Base-by-base conservation (phyloP, 306 rosid genomes). In the Biancaea sappan region DNA sequence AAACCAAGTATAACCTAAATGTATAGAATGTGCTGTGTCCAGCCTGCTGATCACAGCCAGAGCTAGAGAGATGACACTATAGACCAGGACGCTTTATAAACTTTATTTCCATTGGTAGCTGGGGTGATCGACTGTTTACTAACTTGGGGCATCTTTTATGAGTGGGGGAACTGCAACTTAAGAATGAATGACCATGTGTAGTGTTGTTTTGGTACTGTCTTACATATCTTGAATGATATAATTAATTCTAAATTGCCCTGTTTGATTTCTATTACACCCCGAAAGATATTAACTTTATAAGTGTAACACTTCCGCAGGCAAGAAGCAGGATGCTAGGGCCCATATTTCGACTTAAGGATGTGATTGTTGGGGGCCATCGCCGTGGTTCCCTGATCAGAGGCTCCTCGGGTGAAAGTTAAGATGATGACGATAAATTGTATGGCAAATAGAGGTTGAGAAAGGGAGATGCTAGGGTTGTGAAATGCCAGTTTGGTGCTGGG, bases 331-430 rank as follows among this genome's bases (percentile, higher is more conserved):
- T 84, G 75, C 78, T 92, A 51, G 89, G 85, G 66, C 93, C 97
- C 63, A 86, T 92, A 46, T 51, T 83, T 72, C 89, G 98, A 53
- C 91, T 95, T 76, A 95, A 95, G 83, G 97, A 88, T 26, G 90
- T 82, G 75, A 85, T 95, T 32, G 88, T 90, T 57, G 93, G 92
- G 28, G 91, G 96, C 53, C 83, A 92, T 13, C 88, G 91, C 21
- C 93, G 86, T 3, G 86, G 96, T 38, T 88, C 98, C 74, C 53
- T 86, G 35, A 74, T 88, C 77, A 77, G 84, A 78, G 87, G 91
- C 82, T 35, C 93, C 81, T 53, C 88, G 1, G 74, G 78, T 74
- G 38, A 78, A 74, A 81, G 59, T 56, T 80, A 80, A 77, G 97
- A 94, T 81, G 90, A 85, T 79, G 96, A 87, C 84, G 89, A 83